Evolutionary conservation across 2,329 filamentous ascomycete species (phyloP), one percentile per base, ranked within the genome.

Genomic region (Neoarthrinium moseri): DNA sequence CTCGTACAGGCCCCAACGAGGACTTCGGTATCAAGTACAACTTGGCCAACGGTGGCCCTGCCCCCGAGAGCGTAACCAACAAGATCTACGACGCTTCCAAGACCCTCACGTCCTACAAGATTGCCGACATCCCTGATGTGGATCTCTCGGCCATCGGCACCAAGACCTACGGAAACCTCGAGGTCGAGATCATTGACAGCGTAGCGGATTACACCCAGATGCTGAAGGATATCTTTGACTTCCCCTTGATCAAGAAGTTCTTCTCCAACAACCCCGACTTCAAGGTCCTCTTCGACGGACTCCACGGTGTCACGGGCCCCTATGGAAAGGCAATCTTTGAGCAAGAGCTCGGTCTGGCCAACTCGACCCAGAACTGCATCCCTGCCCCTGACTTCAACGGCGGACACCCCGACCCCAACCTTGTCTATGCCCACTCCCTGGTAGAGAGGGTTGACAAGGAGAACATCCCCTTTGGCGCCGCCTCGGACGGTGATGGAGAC

Each of bases 1-100:
- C 20, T 45, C 23, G 11, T 38, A 34, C 58, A 95, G 90, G 91
- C 42, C 94, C 94, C 51, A 87, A 83, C 58, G 87, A 94, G 67
- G 94, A 99, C 72, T 99, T 99, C 61, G 94, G 94, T 59, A 99
- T 99, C 84, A 99, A 99, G 77, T 99, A 99, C 82, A 99, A 99
- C 79, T 79, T 99, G 49, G 78, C 90, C 68, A 97, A 99, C 64
- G 94, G 94, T 60, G 94, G 91, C 46, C 94, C 94, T 34, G 94
- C 94, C 46, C 94, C 94, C 48, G 94, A 99, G 71, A 86, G 88
- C 45, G 89, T 99, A 56, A 99, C 94, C 57, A 95, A 99, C 83
- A 96, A 95, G 77, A 97, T 99, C 68, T 97, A 82, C 74, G 89
- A 92, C 60, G 83, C 85, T 51, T 92, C 92, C 58, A 97, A 96